phyloP scores from a whole-genome alignment of 108 stramenopile genomes.

The Fragilaria radians region DNA sequence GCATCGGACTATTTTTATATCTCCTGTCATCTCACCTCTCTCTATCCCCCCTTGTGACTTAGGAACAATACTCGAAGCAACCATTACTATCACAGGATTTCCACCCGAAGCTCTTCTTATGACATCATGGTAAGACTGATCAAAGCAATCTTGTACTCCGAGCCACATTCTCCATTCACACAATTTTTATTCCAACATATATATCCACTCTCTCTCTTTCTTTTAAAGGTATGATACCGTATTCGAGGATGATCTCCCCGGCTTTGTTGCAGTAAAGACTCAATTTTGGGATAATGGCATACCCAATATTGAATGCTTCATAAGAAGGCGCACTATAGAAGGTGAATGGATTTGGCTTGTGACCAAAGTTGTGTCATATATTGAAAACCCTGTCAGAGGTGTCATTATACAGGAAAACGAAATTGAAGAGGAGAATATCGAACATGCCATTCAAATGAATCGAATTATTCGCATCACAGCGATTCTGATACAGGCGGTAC shows the following conservation, averaged over 20 bases:
- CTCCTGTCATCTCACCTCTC: not conserved
- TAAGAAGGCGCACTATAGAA: constrained; percentile 54
- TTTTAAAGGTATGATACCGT: constrained; percentile 54
- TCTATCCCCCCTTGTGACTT: constrained; percentile 1
- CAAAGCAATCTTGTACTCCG: not conserved
- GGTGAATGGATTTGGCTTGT: constrained; percentile 73
- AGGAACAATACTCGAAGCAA: constrained; percentile 82
- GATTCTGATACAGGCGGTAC: constrained; percentile 60
- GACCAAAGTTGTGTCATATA: constrained; percentile 64
- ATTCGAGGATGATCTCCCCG: constrained; percentile 71
- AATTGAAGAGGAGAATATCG: constrained; percentile 26
- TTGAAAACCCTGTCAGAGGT: constrained; percentile 61
- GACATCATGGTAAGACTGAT: constrained; percentile 64
- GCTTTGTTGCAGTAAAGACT: constrained; percentile 65
- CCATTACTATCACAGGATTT: constrained; percentile 73
- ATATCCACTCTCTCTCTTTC: constrained; percentile 1
- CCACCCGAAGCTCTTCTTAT: constrained; percentile 66
- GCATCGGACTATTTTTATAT: not conserved
- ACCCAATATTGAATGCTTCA: constrained; percentile 66
- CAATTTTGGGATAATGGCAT: constrained; percentile 78
- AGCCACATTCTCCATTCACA: not conserved
- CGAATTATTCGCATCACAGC: constrained; percentile 58
- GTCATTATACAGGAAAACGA: constrained; percentile 50
- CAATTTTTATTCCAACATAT: not conserved
- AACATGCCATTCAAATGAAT: constrained; percentile 30